A percentile compares a stretch with the other conserved stretches of the same genome.
Evolutionary conservation across 2,329 filamentous ascomycete species (phyloP).

Genomic region (Nectriaceae sp.): DNA sequence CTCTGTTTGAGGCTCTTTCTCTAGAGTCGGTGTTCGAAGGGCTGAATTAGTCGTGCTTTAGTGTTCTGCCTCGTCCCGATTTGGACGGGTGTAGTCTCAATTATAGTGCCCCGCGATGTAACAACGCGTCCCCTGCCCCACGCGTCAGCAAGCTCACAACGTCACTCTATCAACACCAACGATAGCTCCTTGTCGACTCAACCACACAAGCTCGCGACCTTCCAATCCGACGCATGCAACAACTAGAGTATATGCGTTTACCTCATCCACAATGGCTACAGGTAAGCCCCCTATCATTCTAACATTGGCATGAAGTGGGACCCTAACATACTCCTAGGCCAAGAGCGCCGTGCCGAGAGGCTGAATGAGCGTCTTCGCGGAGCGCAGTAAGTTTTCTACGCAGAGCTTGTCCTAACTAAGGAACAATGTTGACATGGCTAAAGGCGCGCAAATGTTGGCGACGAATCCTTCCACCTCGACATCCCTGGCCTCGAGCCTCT

Average conservation of each 20-base stretch:
- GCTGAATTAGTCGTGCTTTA: too few relatives aligned
- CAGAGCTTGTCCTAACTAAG: fast-evolving
- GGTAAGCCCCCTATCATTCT: conserved; percentile 30
- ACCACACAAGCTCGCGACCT: background rate
- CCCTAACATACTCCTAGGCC: conserved; percentile 26
- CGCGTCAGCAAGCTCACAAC: conserved; percentile 23
- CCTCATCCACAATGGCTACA: conserved; percentile 35
- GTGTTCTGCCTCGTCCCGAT: too few relatives aligned
- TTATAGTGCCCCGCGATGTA: conserved; percentile 23
- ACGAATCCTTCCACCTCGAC: conserved; percentile 60
- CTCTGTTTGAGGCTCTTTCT: too few relatives aligned
- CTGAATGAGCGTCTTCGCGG: conserved; percentile 67
- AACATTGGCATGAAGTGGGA: background rate
- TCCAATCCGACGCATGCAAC: conserved; percentile 8
- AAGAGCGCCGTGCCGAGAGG: conserved; percentile 59
- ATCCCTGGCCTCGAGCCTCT: conserved; percentile 43
- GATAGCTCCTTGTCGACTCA: too few relatives aligned
- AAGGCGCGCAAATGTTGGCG: conserved; percentile 58
- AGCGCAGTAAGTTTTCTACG: conserved; percentile 55
- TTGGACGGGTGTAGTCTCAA: too few relatives aligned
- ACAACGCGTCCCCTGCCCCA: conserved; percentile 26
- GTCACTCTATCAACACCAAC: conserved; percentile 23
- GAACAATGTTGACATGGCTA: background rate
- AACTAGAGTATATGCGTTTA: background rate
- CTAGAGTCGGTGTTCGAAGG: too few relatives aligned